A percentile compares a stretch with the other conserved stretches of the same genome.
These are phyloP conservation scores for Phyllosticta citribraziliensis DNA, from an alignment of 2,329 filamentous ascomycete genomes.

Conservation along the genomic window DNA sequence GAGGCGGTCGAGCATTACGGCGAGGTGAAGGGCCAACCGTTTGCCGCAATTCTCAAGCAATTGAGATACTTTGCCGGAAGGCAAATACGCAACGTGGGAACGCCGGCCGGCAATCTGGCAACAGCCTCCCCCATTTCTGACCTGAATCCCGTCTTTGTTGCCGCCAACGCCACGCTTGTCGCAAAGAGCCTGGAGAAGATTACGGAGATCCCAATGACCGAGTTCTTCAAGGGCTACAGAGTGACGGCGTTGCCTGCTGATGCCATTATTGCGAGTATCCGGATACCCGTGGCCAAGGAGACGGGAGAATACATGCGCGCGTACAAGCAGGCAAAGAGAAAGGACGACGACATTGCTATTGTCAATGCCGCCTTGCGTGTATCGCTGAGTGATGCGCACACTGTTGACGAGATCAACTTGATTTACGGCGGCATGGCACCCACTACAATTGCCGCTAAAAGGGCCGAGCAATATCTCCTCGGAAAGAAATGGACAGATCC, in stretches of 20 bases:
- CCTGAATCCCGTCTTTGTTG: conserved; percentile 87
- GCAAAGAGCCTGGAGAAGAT: conserved; percentile 66
- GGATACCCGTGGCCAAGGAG: conserved; percentile 66
- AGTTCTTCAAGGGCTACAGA: conserved; percentile 89
- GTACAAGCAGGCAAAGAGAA: conserved; percentile 94
- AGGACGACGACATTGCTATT: conserved; percentile 97
- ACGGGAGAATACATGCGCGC: conserved; percentile 77
- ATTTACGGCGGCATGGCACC: conserved; percentile 95
- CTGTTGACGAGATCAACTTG: conserved; percentile 65
- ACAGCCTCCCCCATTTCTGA: conserved; percentile 96
- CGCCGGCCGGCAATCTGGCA: conserved; percentile 84
- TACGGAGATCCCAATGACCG: conserved; percentile 78
- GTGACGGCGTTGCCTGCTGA: conserved; percentile 71
- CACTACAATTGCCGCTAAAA: conserved; percentile 77
- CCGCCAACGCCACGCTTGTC: conserved; percentile 69
- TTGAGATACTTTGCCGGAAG: conserved; percentile 89
- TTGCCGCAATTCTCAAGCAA: conserved; percentile 86
- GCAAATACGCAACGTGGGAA: conserved; percentile 96
- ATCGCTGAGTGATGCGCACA: conserved; percentile 55
- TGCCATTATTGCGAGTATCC: conserved; percentile 75
- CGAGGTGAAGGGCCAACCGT: conserved; percentile 60
- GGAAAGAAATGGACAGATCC: conserved; percentile 74
- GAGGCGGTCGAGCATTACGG: conserved; percentile 76
- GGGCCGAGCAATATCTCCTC: conserved; percentile 60
- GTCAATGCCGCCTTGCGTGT: conserved; percentile 81